A percentile compares a stretch with the other conserved stretches of the same genome.
Evolutionary conservation across 2,329 filamentous ascomycete species (phyloP).

Genomic region (Aphanocladium album): DNA sequence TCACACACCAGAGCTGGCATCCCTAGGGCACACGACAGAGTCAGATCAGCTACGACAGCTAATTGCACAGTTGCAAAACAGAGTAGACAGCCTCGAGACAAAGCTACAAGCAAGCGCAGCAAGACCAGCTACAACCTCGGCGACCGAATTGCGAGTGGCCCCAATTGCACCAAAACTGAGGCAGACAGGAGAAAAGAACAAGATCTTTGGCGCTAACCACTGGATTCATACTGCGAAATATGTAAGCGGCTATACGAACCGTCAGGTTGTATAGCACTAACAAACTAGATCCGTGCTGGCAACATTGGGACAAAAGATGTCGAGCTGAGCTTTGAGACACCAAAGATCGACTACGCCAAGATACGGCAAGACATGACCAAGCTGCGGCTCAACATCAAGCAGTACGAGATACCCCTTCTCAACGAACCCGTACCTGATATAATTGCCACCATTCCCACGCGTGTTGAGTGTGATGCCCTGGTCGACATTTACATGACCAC

Average conservation of each 20-base stretch:
- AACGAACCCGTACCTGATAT: constrained; percentile 3
- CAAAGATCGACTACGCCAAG: constrained; percentile 8
- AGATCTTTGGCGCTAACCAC: constrained; percentile 8
- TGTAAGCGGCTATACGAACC: background rate
- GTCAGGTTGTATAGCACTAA: background rate
- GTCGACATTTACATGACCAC: constrained; percentile 3
- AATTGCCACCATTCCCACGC: background rate
- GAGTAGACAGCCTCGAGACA: background rate
- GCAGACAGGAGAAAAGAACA: constrained; percentile 2
- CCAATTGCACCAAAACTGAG: constrained; percentile 1
- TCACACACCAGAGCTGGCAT: background rate
- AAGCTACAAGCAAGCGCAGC: background rate
- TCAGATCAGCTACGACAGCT: background rate
- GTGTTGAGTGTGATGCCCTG: background rate
- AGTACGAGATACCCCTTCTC: constrained; percentile 1
- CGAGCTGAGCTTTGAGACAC: constrained; percentile 8
- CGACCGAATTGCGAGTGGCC: background rate
- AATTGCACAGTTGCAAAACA: background rate
- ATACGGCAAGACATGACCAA: constrained; percentile 2
- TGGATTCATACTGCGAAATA: constrained; percentile 5
- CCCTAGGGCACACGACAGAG: background rate
- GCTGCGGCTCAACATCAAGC: constrained; percentile 4
- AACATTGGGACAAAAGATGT: constrained; percentile 1
- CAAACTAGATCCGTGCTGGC: background rate
- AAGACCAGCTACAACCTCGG: background rate